Evolutionary conservation across 768 basidiomycete species (phyloP), one percentile per base, ranked within the genome.

Genomic region (Naganishia antarctica): DNA sequence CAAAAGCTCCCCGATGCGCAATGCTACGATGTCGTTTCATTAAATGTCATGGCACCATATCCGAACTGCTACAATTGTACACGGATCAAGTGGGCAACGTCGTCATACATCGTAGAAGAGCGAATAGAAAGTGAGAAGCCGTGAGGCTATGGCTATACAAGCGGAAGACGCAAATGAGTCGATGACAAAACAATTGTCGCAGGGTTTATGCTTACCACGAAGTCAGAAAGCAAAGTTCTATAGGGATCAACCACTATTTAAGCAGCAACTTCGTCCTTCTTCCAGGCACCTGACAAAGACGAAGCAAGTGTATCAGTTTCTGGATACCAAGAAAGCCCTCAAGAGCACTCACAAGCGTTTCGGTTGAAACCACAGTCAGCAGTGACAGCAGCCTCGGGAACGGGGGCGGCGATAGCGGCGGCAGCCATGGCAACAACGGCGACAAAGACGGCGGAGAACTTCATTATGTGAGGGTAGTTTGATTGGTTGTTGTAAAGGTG

Each of bases 391-490:
- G 66, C 34, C 51, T 63, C 69, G 12, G 71, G 64, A 26, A 70
- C 64, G 26, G 73, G 73, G 48, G 74, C 74, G 37, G 72, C 74
- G 61, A 70, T 45, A 61, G 66, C 70, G 21, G 70, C 60, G 31
- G 70, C 67, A 29, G 61, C 45, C 58, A 71, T 71, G 58, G 70
- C 67, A 63, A 69, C 67, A 57, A 71, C 63, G 47, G 66, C 71
- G 62, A 70, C 47, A 60, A 73, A 44, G 62, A 71, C 61, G 50
- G 71, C 50, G 64, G 68, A 37, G 69, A 75, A 73, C 69, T 75
- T 73, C 74, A 75, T 75, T 51, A 51, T 50, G 50, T 9, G 23
- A 43, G 40, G 23, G 51, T 32, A 25, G 37, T 40, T 44, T n/a
- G 49, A 26, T 3, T 44, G 48, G 28, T 37, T 23, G 28, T 53